Conservation (phyloP, 2,329 filamentous ascomycete genomes). For the Claviceps paspali region DNA sequence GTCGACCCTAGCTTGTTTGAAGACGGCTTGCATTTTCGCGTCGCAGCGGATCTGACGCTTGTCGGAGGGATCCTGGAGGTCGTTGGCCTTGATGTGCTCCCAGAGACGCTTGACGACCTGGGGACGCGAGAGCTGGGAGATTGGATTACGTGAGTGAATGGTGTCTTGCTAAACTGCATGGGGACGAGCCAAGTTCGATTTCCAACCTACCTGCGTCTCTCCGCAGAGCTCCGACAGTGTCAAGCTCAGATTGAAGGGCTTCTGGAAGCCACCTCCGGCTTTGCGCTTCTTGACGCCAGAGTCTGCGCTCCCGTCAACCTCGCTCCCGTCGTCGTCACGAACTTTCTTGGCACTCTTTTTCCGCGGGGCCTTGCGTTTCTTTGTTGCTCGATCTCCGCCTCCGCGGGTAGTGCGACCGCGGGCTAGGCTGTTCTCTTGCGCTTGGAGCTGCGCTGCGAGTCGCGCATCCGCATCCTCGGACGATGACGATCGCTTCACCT, state of each 20-base stretch:
- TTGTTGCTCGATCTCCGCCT: slow-evolving; percentile 45
- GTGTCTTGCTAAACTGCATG: background rate
- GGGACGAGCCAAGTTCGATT: too few relatives aligned
- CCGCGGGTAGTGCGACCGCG: slow-evolving; percentile 63
- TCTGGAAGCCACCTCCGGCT: slow-evolving; percentile 86
- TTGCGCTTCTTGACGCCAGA: slow-evolving; percentile 53
- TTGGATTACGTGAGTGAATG: background rate
- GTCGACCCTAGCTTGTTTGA: slow-evolving; percentile 79
- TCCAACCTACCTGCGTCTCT: slow-evolving; percentile 42
- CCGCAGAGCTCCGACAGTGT: slow-evolving; percentile 56
- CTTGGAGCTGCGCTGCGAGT: slow-evolving; percentile 76
- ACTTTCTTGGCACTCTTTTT: slow-evolving; percentile 69
- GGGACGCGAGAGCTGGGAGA: slow-evolving; percentile 63
- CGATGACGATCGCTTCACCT: slow-evolving; percentile 47
- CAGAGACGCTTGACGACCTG: slow-evolving; percentile 95
- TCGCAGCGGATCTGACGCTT: slow-evolving; percentile 90
- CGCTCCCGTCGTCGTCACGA: slow-evolving; percentile 65
- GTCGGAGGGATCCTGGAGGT: slow-evolving; percentile 81
- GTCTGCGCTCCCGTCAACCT: slow-evolving; percentile 47
- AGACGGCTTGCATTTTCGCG: slow-evolving; percentile 78
- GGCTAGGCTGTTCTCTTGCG: slow-evolving; percentile 65
- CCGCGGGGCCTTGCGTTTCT: slow-evolving; percentile 51
- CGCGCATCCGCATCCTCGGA: slow-evolving; percentile 68
- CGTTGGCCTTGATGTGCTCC: slow-evolving; percentile 80
- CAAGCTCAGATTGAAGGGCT: slow-evolving; percentile 60